Base-by-base conservation (phyloP, 768 basidiomycete genomes). In the Mycena leptocephala region DNA sequence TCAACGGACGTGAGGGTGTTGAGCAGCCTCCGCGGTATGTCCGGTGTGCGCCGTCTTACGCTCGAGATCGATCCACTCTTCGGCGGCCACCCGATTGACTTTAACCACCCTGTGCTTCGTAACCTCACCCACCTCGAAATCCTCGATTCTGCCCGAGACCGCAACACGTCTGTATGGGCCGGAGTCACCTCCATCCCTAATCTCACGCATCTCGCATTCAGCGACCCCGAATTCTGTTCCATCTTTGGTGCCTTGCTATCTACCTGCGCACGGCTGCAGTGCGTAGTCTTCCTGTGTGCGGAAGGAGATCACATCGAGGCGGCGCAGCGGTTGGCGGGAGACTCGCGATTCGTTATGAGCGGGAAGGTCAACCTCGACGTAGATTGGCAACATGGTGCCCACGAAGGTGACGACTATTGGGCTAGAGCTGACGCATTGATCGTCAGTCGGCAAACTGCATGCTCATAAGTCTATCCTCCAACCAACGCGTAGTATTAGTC, bases 51-150 rank as follows among this genome's bases (percentile, higher is more conserved):
- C 43, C 64, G 64, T 18, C 30, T 66, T 4, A 66, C 64, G 16
- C 7, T 51, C 5, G 43, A 66, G 48, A 33, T 66, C 28, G 64
- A 66, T 24, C 43, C 13, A 4, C 28, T 66, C 5, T 66, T 51
- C 46, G 18, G 3, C 41, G 64, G 64, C 14, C 10, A 5, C 2
- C 64, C 66, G 3, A 37, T 68, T 22, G 35, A 68, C 11, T 53
- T 68, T 22, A 1, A 35, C 2, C 32, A 39, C n/a, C 66, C 53
- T 1, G 18, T 37, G 2, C 56, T 68, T 22, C 66, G 53, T 7
- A 68, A 68, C 66, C 20, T 68, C 51, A 68, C 66, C 1, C 66
- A 68, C 24, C 37, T 68, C 11, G 66, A 68, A 33, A 28, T 68
- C 7, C 35, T 68, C 13, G 66, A 56, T 56, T 6, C 14, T 2